These are phyloP conservation scores for Boletus sp. DNA, from an alignment of 1,284 basidiomycete genomes.

Conservation along the genomic window DNA sequence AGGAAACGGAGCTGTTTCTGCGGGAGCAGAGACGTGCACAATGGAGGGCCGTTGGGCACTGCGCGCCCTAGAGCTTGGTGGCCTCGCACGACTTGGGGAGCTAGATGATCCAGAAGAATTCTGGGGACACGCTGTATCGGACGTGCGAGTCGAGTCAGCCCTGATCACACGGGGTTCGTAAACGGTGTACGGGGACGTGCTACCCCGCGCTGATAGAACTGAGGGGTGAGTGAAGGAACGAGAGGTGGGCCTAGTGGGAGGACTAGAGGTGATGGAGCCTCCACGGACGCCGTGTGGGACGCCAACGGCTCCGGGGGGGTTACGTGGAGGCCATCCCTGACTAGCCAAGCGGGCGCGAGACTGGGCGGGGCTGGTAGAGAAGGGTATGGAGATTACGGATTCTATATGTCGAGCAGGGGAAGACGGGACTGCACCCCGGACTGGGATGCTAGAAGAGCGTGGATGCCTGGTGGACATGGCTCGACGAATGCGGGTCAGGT, in stretches of 20 bases:
- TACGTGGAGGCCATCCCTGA: conserved; percentile 30
- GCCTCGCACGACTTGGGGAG: conserved; percentile 43
- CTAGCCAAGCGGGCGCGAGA: conserved; percentile 36
- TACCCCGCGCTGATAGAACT: conserved; percentile 22
- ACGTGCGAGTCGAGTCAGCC: conserved; percentile 38
- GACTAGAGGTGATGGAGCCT: conserved; percentile 33
- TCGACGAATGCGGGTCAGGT: neutral
- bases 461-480: conserved; percentile 50
- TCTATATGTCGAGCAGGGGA: conserved; percentile 56
- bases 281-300: conserved; percentile 35
- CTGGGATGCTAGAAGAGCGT: conserved; percentile 61
- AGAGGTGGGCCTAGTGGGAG: conserved; percentile 39
- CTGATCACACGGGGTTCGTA: conserved; percentile 68
- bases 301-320: conserved; percentile 30
- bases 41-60: conserved; percentile 30
- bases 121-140: conserved; percentile 36
- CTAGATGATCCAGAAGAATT: conserved; percentile 32
- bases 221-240: conserved; percentile 33
- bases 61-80: conserved; percentile 40
- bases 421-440: conserved; percentile 43
- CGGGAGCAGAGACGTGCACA: conserved; percentile 14
- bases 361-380: conserved; percentile 37
- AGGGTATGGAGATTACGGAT: conserved; percentile 57
- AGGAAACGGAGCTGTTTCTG: conserved; percentile 43
- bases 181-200: conserved; percentile 27